Base-by-base conservation (phyloP, 768 basidiomycete genomes). In the Termitomyces sp. region DNA sequence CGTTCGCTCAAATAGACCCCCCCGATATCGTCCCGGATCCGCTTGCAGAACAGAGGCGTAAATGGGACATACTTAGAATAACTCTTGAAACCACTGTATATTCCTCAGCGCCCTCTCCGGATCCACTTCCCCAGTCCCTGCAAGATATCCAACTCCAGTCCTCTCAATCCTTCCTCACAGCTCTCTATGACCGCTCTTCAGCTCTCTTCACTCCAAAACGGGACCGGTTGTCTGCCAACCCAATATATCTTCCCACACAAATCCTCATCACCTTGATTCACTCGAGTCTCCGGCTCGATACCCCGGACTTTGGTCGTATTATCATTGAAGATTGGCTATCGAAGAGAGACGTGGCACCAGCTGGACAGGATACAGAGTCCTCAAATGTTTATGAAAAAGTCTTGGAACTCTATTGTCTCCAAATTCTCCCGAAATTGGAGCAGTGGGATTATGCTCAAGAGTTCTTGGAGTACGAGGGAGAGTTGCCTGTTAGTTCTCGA, bases 61-160 rank as follows among this genome's bases (percentile, higher is more conserved):
- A 91, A 73, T 94, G 91, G 91, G 91, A 94, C 64, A 83, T 94
- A 55, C 83, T 94, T 7, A 80, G 91, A 26, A 86, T 94, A 60
- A 93, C 90, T 0, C 78, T 91, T 54, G 90, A 93, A 66, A 82
- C 85, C 1, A 89, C 86, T 0, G 70, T 89, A 28, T 90, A 87
- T 64, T 68, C 81, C 14, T 78, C 86, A 0, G 81, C 83, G 1
- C 79, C 83, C 19, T 51, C 71, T 26, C 66, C 70, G 6, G 74
- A 75, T 3, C 61, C 64, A 9, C 68, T 88, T 14, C 87, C 88
- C 0, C 70, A 76, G 21, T 55, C 78, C 0, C 72, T 89, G 28
- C 78, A 79, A 33, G 73, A 77, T 10, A 74, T 80, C 44, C 71
- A 87, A 14, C 63, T 79, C 17, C 77, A 85, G 53, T 81, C 88